Base-by-base conservation (phyloP, 305 asterid genomes). In the Salvia sclarea region DNA sequence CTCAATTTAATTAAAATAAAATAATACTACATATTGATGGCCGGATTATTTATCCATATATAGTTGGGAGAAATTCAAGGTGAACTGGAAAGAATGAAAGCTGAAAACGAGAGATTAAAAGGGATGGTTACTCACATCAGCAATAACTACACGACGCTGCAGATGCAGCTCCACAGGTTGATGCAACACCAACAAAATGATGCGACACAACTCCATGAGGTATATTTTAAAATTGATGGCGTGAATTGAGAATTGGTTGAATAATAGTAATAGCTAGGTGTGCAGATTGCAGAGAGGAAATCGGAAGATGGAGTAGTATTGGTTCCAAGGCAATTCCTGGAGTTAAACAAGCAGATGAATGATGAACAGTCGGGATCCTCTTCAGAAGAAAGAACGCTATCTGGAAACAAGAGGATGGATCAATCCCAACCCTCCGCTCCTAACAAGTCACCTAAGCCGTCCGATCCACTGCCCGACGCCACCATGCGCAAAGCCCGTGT, bases 401-500 rank as follows among this genome's bases (percentile, higher is more conserved):
- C 90, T 1, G 85, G 74, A 21, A 85, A 69, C 33, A 86, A 92
- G 68, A 82, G 78, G 52, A 52, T 14, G 14, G 81, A 74, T n/a
- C 80, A 84, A 0, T 80, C 77, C 1, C 85, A 77, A 22, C 89
- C 97, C 16, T 88, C 88, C 86, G 88, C 63, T 1, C 81, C 91
- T 8, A 37, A 37, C 43, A 37, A 37, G 43, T 37, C 43, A 0
- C 43, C 43, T 3, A 37, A 37, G 43, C 43, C 43, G 66, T 20
- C 20, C 79, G 79, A 18, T 88, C 87, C 67, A 75, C 76, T 25
- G 72, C 86, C 0, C 0, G 96, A 86, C 48, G 89, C 98, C 14
- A 87, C 96, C 75, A 94, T 89, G 95, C 79, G 95, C 66, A 94
- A 91, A 73, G 94, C 95, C 2, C 98, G 99, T 28, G 99, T 94